Base-by-base conservation (phyloP, 805 yeast species). In the Maudiozyma saulgeensis region DNA sequence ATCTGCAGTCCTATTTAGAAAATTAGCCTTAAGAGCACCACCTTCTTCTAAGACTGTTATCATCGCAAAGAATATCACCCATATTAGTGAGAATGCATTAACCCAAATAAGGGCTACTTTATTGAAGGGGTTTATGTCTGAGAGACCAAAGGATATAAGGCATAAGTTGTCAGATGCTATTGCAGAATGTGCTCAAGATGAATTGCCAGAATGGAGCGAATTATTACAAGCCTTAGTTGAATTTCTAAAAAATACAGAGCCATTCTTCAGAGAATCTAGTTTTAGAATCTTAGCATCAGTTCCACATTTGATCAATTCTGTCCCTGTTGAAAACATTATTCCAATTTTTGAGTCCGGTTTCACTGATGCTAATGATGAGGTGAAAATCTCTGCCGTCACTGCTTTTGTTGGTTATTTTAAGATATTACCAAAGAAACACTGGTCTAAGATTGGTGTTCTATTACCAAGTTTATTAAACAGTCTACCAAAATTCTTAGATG, bases 101-200 rank as follows among this genome's bases (percentile, higher is more conserved):
- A 65, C 60, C 38, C 84, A 83, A 60, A 79, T 91, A 46, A 79
- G 95, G 55, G 57, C 71, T 16, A 72, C 79, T 21, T 75, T 91
- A 38, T 72, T 90, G 55, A 76, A 76, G 51, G 98, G 96, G 15
- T 87, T 91, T 59, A 63, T 78, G 3, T 64, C 80, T 11, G 82
- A 75, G 51, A 87, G 83, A 63, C 71, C 84, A n/a, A 80, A 79
- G 53, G 79, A 78, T 53, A 88, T 88, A 32, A 81, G 97, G 63
- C 96, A 91, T 67, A 93, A 91, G 63, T 71, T 93, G 45, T 82
- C 96, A 2, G 99, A 93, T 71, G 95, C 96, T 8, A 84, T 93
- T 44, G 87, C 97, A 0, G 98, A 90, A 68, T 79, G 91, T 43
- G 95, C 96, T 1, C 81, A 82, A 59, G 84, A 80, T 51, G 82